Evolutionary conservation across 805 yeast species (phyloP).

Genomic region (Metschnikowia hibisci): DNA sequence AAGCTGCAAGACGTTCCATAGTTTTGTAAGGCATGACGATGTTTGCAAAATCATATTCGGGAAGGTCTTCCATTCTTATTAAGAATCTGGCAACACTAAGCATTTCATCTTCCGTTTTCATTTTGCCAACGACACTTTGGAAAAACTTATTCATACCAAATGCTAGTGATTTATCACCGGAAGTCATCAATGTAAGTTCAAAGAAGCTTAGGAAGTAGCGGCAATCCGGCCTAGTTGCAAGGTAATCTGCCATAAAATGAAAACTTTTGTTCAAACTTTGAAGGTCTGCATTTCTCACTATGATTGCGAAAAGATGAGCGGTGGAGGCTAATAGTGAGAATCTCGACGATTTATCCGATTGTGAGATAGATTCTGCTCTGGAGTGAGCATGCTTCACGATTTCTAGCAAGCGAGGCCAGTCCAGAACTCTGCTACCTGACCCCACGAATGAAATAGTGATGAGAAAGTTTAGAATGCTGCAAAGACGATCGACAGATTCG

Average conservation of each 20-base stretch:
- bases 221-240: conserved; percentile 31
- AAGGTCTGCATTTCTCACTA: conserved; percentile 55
- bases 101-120: conserved; percentile 9
- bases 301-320: conserved; percentile 44
- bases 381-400: conserved; percentile 21
- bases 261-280: conserved; percentile 46
- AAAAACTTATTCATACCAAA: conserved; percentile 43
- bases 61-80: background rate
- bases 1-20: background rate
- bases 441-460: conserved; percentile 58
- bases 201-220: conserved; percentile 43
- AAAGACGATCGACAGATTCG: conserved; percentile 2
- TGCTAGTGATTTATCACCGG: conserved; percentile 43
- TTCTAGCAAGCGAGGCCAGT: conserved; percentile 43
- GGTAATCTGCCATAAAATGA: conserved; percentile 38
- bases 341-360: conserved; percentile 3
- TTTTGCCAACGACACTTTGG: conserved; percentile 44
- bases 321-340: conserved; percentile 22
- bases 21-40: background rate
- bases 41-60: background rate
- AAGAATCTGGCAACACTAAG: conserved; percentile 4
- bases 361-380: conserved; percentile 11
- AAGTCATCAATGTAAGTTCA: conserved; percentile 40
- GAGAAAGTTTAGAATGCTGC: conserved; percentile 36
- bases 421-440: conserved; percentile 58